These are phyloP conservation scores for Myriosclerotinia curreyana DNA, from an alignment of 2,329 filamentous ascomycete species.

Conservation along the genomic window DNA sequence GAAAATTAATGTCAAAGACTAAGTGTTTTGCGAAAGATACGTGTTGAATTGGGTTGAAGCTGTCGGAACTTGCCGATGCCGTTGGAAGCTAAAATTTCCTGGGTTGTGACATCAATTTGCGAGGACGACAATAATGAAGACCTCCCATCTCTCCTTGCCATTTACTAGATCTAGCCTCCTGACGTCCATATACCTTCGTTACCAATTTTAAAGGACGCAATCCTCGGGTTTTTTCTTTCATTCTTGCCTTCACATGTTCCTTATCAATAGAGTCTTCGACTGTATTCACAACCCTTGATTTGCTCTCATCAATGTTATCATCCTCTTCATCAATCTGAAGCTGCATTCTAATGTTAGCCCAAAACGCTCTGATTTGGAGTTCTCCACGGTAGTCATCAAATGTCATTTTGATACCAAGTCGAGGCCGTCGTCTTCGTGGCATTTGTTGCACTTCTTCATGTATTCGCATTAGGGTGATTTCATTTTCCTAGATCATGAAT, in stretches of 20 bases:
- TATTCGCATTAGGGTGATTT: conserved; percentile 22
- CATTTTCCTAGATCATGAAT: conserved; percentile 2
- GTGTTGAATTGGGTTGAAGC: conserved; percentile 24
- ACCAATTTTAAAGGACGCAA: conserved; percentile 1
- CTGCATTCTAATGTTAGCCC: conserved; percentile 28
- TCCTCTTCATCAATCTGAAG: conserved; percentile 22
- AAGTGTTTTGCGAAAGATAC: conserved; percentile 23
- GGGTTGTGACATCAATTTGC: conserved; percentile 2
- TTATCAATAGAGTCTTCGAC: background rate
- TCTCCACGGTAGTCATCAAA: conserved; percentile 21
- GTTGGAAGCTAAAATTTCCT: conserved; percentile 14
- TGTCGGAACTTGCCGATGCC: conserved; percentile 9
- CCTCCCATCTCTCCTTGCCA: background rate
- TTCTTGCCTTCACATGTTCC: background rate
- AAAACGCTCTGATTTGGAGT: conserved; percentile 27
- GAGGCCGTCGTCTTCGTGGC: background rate
- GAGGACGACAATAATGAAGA: background rate
- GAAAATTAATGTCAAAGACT: conserved; percentile 16
- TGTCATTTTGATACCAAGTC: too few relatives aligned
- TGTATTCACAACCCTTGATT: background rate
- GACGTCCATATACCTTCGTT: conserved; percentile 8
- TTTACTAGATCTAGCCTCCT: background rate
- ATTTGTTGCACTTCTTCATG: conserved; percentile 24
- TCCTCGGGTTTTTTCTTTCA: background rate
- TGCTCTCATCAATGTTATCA: background rate